Evolutionary conservation across 768 basidiomycete species (phyloP), one percentile per base, ranked within the genome.

Genomic region (Pholiota molesta): DNA sequence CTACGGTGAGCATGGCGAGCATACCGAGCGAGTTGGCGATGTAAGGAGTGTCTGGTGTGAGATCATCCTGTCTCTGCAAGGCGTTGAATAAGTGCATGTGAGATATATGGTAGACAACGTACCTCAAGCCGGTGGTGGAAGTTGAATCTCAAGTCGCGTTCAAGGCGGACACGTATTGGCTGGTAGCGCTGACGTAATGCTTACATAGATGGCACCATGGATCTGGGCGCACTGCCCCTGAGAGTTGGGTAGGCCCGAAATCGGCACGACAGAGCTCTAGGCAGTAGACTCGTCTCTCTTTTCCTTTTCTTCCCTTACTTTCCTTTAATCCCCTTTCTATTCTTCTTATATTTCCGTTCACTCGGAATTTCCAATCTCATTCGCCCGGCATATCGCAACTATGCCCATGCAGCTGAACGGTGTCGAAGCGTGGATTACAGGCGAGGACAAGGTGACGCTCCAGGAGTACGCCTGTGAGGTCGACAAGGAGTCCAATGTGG

Each of bases 1-100:
- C 89, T 59, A 95, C 90, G 5, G 91, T 88, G 66, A 94, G 69
- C 89, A 98, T 94, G 29, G 96, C 92, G 56, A 92, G 79, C 39
- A 88, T 80, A 39, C 95, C 95, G 17, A 96, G 86, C 29, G 86
- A 79, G 75, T 94, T 95, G 61, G 94, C 90, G 57, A 97, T 82
- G 84, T 82, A 75, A 92, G 92, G 37, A 97, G 82, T 6, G 92
- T 93, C 63, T 84, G 77, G 75, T 94, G 87, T 57, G 83, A 86
- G 37, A 97, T 95, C 92, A 94, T 95, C n/a, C 17, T 56, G 52
- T 45, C 63, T 74, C 55, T 17, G 26, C 31, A 23, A 21, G 29
- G 39, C 49, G 42, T 52, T 26, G 40, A 28, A 11, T 19, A 23
- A 5, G 16, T 31, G 23, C 52, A 26, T 54, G 23, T 62, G 29